These are phyloP conservation scores for Ogataea saltuana DNA, from an alignment of 805 yeast genomes.

Conservation along the genomic window DNA sequence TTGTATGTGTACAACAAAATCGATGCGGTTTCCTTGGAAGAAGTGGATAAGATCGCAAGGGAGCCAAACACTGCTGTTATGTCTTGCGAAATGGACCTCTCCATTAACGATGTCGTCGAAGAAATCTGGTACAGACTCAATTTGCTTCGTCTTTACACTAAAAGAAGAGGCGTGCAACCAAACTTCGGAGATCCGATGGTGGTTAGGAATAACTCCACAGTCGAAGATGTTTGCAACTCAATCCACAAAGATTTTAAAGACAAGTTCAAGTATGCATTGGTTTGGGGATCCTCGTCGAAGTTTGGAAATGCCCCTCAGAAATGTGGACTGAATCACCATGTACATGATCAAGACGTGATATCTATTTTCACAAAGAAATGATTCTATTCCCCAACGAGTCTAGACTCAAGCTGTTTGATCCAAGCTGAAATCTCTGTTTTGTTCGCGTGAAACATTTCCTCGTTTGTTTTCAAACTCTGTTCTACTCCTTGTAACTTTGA, in stretches of 20 bases:
- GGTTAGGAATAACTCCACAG: slow-evolving; percentile 73
- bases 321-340: slow-evolving; percentile 82
- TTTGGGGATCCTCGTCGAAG: slow-evolving; percentile 95
- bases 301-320: slow-evolving; percentile 85
- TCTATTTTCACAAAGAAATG: slow-evolving; percentile 78
- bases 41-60: slow-evolving; percentile 87
- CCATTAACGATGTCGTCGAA: slow-evolving; percentile 83
- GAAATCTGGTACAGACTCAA: slow-evolving; percentile 91
- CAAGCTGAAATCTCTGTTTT: slow-evolving; percentile 17
- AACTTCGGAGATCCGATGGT: slow-evolving; percentile 89
- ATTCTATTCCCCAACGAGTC: slow-evolving; percentile 2
- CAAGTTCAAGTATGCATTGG: slow-evolving; percentile 90
- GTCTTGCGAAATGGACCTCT: slow-evolving; percentile 87
- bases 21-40: slow-evolving; percentile 93
- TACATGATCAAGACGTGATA: slow-evolving; percentile 93
- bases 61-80: slow-evolving; percentile 92
- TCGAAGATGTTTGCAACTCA: slow-evolving; percentile 86
- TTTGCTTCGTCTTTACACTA: slow-evolving; percentile 80
- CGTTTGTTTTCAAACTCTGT: slow-evolving; percentile 9
- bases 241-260: slow-evolving; percentile 91
- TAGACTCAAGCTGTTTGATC: slow-evolving; percentile 15
- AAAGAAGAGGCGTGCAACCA: slow-evolving; percentile 80
- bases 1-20: slow-evolving; percentile 92
- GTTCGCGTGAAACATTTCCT: slow-evolving; percentile 13
- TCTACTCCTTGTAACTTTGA: slow-evolving; percentile 25